Evolutionary conservation across 805 yeast species (phyloP).

Genomic region (Phaffomyces opuntiae): DNA sequence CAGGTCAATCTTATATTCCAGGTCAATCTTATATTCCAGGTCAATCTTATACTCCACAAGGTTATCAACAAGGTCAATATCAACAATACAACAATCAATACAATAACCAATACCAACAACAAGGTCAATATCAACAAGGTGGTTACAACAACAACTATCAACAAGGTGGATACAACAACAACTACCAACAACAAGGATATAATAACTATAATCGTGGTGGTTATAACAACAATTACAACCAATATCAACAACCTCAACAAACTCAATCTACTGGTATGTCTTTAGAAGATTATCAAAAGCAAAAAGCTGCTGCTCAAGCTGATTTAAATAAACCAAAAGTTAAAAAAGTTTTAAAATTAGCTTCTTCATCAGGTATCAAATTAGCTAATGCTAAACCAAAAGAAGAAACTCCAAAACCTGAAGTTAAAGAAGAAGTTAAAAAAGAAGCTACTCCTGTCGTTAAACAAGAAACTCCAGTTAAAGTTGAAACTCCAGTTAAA

Average conservation of each 20-base stretch:
- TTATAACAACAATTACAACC: slow-evolving; percentile 14
- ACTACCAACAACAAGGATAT: slow-evolving; percentile 9
- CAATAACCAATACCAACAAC: slow-evolving; percentile 13
- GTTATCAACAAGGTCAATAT: slow-evolving; percentile 16
- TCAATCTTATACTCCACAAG: slow-evolving; percentile 26
- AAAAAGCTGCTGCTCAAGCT: slow-evolving; percentile 29
- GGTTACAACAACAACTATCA: slow-evolving; percentile 6
- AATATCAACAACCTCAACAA: slow-evolving; percentile 21
- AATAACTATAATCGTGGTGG: slow-evolving; percentile 19
- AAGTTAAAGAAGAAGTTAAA: background rate
- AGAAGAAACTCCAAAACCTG: slow-evolving; percentile 26
- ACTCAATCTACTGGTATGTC: slow-evolving; percentile 52
- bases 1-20: slow-evolving; percentile 34
- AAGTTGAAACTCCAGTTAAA: background rate
- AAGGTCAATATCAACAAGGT: slow-evolving; percentile 9
- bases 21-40: slow-evolving; percentile 37
- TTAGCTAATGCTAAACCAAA: slow-evolving; percentile 36
- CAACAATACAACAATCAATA: slow-evolving; percentile 12
- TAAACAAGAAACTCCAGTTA: slow-evolving; percentile 11
- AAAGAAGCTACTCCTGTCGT: slow-evolving; percentile 11
- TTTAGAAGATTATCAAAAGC: slow-evolving; percentile 76
- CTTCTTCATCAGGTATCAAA: slow-evolving; percentile 59
- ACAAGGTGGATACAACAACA: slow-evolving; percentile 15
- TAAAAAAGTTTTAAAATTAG: slow-evolving; percentile 62
- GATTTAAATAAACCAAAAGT: slow-evolving; percentile 41